These are phyloP conservation scores for Syzygium grande DNA, from an alignment of 345 rosid genomes.

Conservation along the genomic window DNA sequence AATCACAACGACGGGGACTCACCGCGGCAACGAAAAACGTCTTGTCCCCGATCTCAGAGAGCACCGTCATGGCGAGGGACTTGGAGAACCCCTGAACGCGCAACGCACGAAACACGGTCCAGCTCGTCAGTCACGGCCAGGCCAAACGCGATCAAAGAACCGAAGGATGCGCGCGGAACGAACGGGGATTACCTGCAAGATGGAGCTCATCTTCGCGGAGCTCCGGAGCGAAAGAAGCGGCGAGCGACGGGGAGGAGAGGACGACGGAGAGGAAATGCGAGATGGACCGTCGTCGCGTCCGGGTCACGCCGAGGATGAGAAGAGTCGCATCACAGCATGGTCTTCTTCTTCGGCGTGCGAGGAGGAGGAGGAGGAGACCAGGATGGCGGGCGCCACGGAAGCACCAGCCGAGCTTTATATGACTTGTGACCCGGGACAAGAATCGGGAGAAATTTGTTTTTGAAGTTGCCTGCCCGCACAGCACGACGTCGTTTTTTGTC, in stretches of 20 bases:
- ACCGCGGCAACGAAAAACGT: slow-evolving; percentile 98
- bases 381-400: too few relatives aligned
- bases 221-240: not conserved
- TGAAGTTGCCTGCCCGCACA: not conserved
- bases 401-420: not conserved
- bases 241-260: not conserved
- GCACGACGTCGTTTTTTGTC: not conserved
- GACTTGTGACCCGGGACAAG: not conserved
- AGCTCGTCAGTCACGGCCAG: not conserved
- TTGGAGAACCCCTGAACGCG: slow-evolving; percentile 69
- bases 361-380: not conserved
- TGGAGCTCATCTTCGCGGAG: not conserved
- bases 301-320: not conserved
- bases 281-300: not conserved
- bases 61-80: slow-evolving; percentile 92
- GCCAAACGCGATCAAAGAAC: not conserved
- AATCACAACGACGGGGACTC: slow-evolving; percentile 6
- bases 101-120: not conserved
- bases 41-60: slow-evolving; percentile 98
- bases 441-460: not conserved
- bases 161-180: not conserved
- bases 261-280: not conserved
- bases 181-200: not conserved
- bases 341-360: too few relatives aligned
- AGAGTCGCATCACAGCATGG: not conserved